Conservation (phyloP, 1,284 basidiomycete species). For the Coniophora puteana region DNA sequence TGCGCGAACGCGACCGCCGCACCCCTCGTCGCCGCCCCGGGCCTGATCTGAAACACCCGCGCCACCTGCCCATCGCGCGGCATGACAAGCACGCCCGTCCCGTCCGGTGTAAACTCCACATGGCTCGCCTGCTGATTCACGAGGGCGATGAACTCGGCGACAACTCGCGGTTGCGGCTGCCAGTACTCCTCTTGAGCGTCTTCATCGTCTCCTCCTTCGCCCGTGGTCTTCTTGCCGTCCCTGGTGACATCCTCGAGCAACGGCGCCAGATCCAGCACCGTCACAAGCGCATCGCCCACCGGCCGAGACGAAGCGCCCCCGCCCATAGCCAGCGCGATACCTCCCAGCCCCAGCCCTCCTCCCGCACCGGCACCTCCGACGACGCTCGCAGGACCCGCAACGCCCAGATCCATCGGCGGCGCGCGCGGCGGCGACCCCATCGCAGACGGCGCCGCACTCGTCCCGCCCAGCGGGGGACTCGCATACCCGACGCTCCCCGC, state of each 20-base stretch:
- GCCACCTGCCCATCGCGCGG: conserved; percentile 59
- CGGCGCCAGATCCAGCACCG: conserved; percentile 50
- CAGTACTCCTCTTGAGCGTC: too few relatives aligned
- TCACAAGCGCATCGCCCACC: conserved; percentile 49
- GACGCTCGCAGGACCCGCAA: conserved; percentile 9
- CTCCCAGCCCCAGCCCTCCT: conserved; percentile 9
- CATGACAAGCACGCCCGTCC: conserved; percentile 54
- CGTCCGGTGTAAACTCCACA: conserved; percentile 58
- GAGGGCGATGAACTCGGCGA: conserved; percentile 47
- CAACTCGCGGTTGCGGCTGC: conserved; percentile 26
- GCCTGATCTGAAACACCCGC: conserved; percentile 51
- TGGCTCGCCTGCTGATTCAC: conserved; percentile 46
- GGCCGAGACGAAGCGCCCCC: too few relatives aligned
- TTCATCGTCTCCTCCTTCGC: too few relatives aligned
- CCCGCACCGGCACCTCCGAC: conserved; percentile 4
- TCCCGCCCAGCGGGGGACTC: too few relatives aligned
- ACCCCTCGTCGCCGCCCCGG: too few relatives aligned
- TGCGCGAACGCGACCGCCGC: neutral
- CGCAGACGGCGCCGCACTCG: neutral
- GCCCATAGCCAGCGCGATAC: conserved; percentile 3
- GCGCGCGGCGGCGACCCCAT: conserved; percentile 2
- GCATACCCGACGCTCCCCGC: conserved; percentile 29
- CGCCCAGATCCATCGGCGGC: conserved; percentile 9
- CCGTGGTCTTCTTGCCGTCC: conserved; percentile 10
- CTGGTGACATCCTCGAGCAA: conserved; percentile 22